Percentiles rank a stretch among this genome's conserved stretches.
Evolutionary conservation across 2,329 filamentous ascomycete genomes (phyloP).

Genomic region (Tolypocladium ophioglossoides): DNA sequence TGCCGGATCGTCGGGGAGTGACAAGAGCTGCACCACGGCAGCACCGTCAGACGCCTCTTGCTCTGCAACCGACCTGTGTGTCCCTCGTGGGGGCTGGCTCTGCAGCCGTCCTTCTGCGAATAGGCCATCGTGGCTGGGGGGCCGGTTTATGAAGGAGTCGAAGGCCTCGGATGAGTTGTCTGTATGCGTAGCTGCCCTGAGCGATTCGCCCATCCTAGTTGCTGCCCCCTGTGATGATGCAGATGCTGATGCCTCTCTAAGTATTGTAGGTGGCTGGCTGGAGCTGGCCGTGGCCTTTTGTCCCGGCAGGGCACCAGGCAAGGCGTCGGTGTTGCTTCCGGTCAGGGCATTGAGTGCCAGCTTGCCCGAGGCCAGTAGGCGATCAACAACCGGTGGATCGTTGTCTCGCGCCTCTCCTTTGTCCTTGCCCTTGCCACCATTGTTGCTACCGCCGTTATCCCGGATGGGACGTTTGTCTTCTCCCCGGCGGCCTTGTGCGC

Average conservation of each 20-base stretch:
- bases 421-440: conserved; percentile 5
- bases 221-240: not conserved
- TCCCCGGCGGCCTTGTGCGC: not conserved
- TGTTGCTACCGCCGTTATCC: not conserved
- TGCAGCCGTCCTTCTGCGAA: not conserved
- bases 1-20: conserved; percentile 11
- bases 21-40: conserved; percentile 26
- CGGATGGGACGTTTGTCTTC: not conserved
- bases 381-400: conserved; percentile 8
- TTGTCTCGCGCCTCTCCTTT: conserved; percentile 4
- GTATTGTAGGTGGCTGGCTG: not conserved
- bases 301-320: conserved; percentile 6
- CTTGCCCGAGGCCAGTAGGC: conserved; percentile 16
- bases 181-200: not conserved
- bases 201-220: not conserved
- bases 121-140: not conserved
- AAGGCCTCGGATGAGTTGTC: not conserved
- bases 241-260: not conserved
- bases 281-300: conserved; percentile 9
- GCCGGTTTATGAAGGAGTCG: not conserved
- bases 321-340: conserved; percentile 3
- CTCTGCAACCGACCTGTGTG: conserved; percentile 13
- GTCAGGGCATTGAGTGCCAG: conserved; percentile 15
- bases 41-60: conserved; percentile 19
- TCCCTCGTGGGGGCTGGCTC: not conserved